Base-by-base conservation (phyloP, 2,329 filamentous ascomycete genomes). In the Polytolypa hystricis region DNA sequence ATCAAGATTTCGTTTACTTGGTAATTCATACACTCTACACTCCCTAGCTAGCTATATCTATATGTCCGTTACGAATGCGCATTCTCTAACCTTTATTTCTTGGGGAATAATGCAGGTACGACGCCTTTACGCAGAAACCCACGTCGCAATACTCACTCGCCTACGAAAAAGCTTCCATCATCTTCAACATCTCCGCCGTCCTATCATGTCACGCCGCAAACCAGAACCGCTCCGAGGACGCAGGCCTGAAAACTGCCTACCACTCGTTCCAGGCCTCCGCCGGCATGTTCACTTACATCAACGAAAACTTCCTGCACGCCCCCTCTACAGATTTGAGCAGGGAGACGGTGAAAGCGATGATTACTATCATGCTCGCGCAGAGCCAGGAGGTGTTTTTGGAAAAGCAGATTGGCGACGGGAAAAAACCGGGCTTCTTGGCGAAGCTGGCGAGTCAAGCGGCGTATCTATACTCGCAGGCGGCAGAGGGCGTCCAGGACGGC, bases 271-370 rank as follows among this genome's bases (percentile, higher is more conserved):
- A 98, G 61, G 91, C 91, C 27, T 87, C 89, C 5, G 91, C 91
- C 7, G 91, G 91, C 65, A 98, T 98, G 91, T 98, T 96, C 61
- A 96, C 89, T 36, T 98, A 98, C 54, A 98, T 98, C 66, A 98
- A 98, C 62, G 91, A 98, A 64, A 98, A 98, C 65, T 98, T 98
- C 57, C 69, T 98, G 23, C 91, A 98, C 53, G 91, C 91, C 1
- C 91, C 93, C 1, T 95, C 87, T 6, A 87, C 84, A n/a, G 91
- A 98, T 54, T 65, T 98, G 32, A 96, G 87, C 57, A 71, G 91
- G 42, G 89, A 98, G 34, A 98, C 91, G 0, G 85, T 98, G 52
- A 95, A 95, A 65, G 86, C 85, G 0, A 63, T 98, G 46, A 96
- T 98, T 55, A 75, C 80, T 35, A 77, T 98, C 41, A 96, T 85